Conservation (phyloP, 164 flowering plant species). For the Paratinospora sagittata region DNA sequence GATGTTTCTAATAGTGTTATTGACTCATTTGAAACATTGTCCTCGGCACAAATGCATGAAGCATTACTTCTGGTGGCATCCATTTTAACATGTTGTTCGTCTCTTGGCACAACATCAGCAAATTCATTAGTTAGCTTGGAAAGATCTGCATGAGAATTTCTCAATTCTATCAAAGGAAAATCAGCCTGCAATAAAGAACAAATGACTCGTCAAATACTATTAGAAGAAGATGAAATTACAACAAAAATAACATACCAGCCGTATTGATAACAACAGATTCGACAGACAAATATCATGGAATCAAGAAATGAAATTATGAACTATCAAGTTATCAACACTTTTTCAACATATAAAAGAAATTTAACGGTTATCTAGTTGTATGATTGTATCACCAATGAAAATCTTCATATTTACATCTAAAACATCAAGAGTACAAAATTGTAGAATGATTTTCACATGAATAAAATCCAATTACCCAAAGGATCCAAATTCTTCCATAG, state of each 20-base stretch:
- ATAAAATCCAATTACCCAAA: no score
- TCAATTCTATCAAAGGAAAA: conserved; percentile 16
- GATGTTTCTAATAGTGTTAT: conserved; percentile 19
- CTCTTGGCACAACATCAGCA: conserved; percentile 6
- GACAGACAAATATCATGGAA: no score
- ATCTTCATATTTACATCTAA: no score
- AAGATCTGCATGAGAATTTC: conserved; percentile 14
- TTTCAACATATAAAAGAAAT: no score
- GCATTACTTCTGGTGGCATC: conserved; percentile 19
- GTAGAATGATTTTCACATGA: no score
- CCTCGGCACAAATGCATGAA: conserved; percentile 15
- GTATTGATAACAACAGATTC: neutral
- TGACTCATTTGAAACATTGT: conserved; percentile 20
- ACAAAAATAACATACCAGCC: neutral
- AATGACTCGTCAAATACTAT: neutral
- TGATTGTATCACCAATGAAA: no score
- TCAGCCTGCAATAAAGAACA: conserved; percentile 31
- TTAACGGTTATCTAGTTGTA: no score
- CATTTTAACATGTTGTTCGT: conserved; percentile 20
- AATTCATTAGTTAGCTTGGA: conserved; percentile 15
- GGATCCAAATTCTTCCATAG: no score
- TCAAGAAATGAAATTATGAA: no score
- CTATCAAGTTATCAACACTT: no score
- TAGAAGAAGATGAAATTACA: neutral
- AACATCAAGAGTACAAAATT: no score